These are phyloP conservation scores for Heliosperma pusillum DNA, from an alignment of 148 eudicot species.

Conservation along the genomic window DNA sequence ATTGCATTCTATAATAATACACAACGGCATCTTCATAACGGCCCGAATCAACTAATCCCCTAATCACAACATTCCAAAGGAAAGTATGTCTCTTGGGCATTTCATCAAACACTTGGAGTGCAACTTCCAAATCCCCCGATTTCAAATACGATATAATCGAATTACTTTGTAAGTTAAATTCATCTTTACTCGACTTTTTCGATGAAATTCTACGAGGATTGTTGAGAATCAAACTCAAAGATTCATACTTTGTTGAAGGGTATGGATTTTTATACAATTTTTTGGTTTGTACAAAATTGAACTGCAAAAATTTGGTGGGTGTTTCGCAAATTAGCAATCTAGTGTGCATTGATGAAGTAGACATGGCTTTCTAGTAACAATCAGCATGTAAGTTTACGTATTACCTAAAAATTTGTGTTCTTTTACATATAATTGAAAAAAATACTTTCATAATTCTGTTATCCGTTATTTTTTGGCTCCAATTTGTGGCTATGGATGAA, in stretches of 20 bases:
- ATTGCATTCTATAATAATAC: slow-evolving; percentile 47
- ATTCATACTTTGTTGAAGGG: slow-evolving; percentile 3
- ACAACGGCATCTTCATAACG: slow-evolving; percentile 39
- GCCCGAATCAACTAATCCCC: slow-evolving; percentile 48
- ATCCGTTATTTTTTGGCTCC: slow-evolving; percentile 11
- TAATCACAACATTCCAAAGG: slow-evolving; percentile 61
- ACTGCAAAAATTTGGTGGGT: slow-evolving; percentile 1
- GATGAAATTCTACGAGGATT: slow-evolving; percentile 7
- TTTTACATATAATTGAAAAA: no score
- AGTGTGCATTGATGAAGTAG: slow-evolving; percentile 17
- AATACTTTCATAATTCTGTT: neutral
- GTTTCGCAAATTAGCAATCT: slow-evolving; percentile 7
- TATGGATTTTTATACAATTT: neutral
- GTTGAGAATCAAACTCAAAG: slow-evolving; percentile 3
- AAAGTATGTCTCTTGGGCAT: slow-evolving; percentile 48
- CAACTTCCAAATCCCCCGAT: slow-evolving; percentile 49
- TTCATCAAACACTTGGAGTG: slow-evolving; percentile 69
- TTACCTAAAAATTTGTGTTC: no score
- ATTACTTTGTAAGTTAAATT: slow-evolving; percentile 14
- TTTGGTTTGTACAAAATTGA: neutral
- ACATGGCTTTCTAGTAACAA: slow-evolving; percentile 17
- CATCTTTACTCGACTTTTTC: slow-evolving; percentile 10
- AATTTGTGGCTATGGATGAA: neutral
- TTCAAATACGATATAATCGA: slow-evolving; percentile 23
- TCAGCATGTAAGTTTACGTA: neutral